Evolutionary conservation across 2,329 filamentous ascomycete species (phyloP), one percentile per base, ranked within the genome.

Genomic region (Didymella pomorum): DNA sequence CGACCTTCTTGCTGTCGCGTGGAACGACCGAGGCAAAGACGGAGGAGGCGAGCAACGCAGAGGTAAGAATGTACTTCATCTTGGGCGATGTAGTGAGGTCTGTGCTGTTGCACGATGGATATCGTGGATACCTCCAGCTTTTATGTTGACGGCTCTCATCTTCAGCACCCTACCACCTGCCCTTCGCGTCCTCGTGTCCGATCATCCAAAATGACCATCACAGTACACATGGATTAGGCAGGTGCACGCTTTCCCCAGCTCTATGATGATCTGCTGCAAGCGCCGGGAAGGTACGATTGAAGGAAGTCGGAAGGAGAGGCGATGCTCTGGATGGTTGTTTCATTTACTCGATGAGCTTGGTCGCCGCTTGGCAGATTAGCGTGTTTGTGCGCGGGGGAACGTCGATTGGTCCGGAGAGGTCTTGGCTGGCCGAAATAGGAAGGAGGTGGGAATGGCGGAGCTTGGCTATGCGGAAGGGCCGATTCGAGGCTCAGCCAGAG

Each of bases 41-140:
- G 1, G 65, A 58, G 16, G 69, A 67, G 20, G 65, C 54, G 41
- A 74, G 63, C 51, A 74, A 63, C 16, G 66, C 66, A 3, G 67
- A 67, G 48, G 69, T 61, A 59, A 73, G 51, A 47, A 72, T 62
- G 28, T 62, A 68, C 67, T 70, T 75, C 72, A 74, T 75, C 52
- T 33, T 70, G 42, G 45, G 52, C 42, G 41, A 44, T 61, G 26
- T 16, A 54, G 51, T 21, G 50, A 50, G 26, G 21, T 41, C 16
- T 25, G 45, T 46, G 56, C 51, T 50, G 50, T 46, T 42, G 44
- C 35, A 20, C 23, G 16, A 21, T 46, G 10, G 5, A 20, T 14
- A 20, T 6, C 3, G 26, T 35, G 42, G 52, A 31, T n/a, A 35
- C 7, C 7, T 10, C 44, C 45, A 28, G 29, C 56, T 49, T 67